Evolutionary conservation across 352 stramenopile species (phyloP).

Genomic region (Phytophthora meadii): DNA sequence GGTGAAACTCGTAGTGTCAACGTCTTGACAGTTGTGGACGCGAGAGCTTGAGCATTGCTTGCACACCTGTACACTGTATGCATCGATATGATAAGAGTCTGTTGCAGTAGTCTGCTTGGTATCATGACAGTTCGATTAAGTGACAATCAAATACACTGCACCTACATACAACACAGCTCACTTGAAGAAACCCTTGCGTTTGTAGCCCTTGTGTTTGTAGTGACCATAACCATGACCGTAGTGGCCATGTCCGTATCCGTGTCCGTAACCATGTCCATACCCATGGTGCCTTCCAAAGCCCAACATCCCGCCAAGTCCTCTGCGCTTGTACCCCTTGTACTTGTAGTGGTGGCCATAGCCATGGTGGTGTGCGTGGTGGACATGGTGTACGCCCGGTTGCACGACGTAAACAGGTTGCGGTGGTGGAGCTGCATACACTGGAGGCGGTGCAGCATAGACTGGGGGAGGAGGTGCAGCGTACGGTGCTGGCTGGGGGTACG

Average conservation of each 20-base stretch:
- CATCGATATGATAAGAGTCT: neutral
- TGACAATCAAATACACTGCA: neutral
- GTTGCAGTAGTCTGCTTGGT: neutral
- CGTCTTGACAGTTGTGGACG: neutral
- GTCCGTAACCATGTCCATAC: constrained; percentile 12
- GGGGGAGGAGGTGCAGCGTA: constrained; percentile 17
- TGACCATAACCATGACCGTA: constrained; percentile 30
- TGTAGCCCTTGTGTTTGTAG: constrained; percentile 44
- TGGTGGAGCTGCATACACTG: constrained; percentile 16
- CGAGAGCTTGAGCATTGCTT: too few relatives aligned
- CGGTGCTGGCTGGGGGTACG: constrained; percentile 11
- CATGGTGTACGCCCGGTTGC: constrained; percentile 35
- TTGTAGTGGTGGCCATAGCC: constrained; percentile 34
- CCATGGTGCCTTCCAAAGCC: constrained; percentile 22
- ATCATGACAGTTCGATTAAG: too few relatives aligned
- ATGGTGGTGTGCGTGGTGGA: constrained; percentile 25
- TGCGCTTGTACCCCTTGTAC: constrained; percentile 32
- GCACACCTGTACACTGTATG: too few relatives aligned
- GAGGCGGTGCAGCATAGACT: constrained; percentile 22
- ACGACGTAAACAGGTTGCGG: constrained; percentile 41
- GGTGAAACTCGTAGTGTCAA: constrained; percentile 14
- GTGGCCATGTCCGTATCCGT: constrained; percentile 26
- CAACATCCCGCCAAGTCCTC: constrained; percentile 28
- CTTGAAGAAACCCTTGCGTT: constrained; percentile 43
- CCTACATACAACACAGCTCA: constrained; percentile 2